A percentile compares a stretch with the other conserved stretches of the same genome.
phyloP scores from a whole-genome alignment of 257 asterid species.

The Capsicum rhomboideum region DNA sequence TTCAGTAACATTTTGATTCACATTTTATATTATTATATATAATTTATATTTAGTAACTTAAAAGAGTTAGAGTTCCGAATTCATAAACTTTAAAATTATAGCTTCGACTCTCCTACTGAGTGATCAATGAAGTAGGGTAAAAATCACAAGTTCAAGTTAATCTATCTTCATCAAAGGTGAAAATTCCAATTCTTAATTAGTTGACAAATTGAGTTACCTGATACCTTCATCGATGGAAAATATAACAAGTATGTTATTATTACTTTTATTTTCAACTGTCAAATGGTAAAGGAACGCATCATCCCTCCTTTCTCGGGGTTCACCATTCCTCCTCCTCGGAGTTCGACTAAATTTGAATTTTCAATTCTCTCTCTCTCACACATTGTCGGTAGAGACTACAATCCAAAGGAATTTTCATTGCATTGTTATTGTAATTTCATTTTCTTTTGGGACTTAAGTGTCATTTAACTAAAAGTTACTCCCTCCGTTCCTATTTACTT shows the following conservation, averaged over 20 bases:
- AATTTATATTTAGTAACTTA: not conserved
- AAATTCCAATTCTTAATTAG: no score
- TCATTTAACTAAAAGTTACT: not conserved
- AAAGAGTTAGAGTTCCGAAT: not conserved
- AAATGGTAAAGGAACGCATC: rapidly evolving
- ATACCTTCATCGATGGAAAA: not conserved
- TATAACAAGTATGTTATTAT: no score
- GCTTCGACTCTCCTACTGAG: rapidly evolving
- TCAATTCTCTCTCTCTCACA: not conserved
- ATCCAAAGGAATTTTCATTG: not conserved
- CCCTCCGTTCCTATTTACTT: no score
- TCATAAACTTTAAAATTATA: not conserved
- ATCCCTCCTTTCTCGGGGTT: not conserved
- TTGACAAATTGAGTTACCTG: not conserved
- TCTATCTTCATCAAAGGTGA: not conserved
- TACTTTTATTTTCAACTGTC: not conserved
- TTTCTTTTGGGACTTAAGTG: not conserved
- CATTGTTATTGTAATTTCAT: not conserved
- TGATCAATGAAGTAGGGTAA: not conserved
- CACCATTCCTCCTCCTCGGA: no score
- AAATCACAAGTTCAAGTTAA: not conserved
- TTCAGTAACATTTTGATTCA: no score
- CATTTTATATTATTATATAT: not conserved
- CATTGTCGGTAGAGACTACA: not conserved
- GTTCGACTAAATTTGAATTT: not conserved